A percentile compares a stretch with the other conserved stretches of the same genome.
Conservation (phyloP, 2,329 filamentous ascomycete species). For the Trichoderma hamatum region DNA sequence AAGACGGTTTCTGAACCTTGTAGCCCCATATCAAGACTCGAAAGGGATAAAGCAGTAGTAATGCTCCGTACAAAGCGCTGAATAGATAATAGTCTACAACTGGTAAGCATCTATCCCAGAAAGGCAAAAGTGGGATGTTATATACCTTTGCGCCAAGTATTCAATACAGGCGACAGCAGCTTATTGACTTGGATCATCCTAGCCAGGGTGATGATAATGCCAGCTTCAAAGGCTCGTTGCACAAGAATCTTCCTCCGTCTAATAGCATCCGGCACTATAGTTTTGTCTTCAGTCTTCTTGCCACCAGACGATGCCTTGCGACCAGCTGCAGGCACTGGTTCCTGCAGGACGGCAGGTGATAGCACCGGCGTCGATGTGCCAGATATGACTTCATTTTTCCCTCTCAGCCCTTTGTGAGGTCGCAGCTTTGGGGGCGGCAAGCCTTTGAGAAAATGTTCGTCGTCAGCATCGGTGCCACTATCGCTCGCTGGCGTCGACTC, state of each 20-base stretch:
- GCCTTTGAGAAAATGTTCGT: conserved; percentile 86
- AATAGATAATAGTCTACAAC: conserved; percentile 49
- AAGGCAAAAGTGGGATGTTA: not conserved
- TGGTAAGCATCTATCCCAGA: conserved; percentile 1
- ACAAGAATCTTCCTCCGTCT: conserved; percentile 55
- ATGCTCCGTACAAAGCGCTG: conserved; percentile 41
- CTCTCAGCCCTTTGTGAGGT: conserved; percentile 77
- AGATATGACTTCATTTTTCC: conserved; percentile 57
- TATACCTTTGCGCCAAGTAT: conserved; percentile 55
- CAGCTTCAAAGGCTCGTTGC: conserved; percentile 56
- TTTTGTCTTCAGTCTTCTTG: conserved; percentile 30
- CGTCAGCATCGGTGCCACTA: conserved; percentile 92
- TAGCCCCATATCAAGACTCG: conserved; percentile 57
- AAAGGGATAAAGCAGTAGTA: conserved; percentile 61
- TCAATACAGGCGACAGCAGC: conserved; percentile 50
- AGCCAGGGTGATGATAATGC: conserved; percentile 54
- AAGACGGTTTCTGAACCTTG: conserved; percentile 43
- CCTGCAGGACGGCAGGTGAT: conserved; percentile 54
- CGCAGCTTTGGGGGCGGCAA: conserved; percentile 76
- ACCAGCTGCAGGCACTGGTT: conserved; percentile 35
- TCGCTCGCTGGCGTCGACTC: conserved; percentile 72
- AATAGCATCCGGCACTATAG: conserved; percentile 33
- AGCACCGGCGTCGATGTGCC: conserved; percentile 58
- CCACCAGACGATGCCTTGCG: conserved; percentile 29
- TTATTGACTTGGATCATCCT: conserved; percentile 52